phyloP scores from a whole-genome alignment of 495 filamentous ascomycete species.

The Lasiosphaeria ovina region DNA sequence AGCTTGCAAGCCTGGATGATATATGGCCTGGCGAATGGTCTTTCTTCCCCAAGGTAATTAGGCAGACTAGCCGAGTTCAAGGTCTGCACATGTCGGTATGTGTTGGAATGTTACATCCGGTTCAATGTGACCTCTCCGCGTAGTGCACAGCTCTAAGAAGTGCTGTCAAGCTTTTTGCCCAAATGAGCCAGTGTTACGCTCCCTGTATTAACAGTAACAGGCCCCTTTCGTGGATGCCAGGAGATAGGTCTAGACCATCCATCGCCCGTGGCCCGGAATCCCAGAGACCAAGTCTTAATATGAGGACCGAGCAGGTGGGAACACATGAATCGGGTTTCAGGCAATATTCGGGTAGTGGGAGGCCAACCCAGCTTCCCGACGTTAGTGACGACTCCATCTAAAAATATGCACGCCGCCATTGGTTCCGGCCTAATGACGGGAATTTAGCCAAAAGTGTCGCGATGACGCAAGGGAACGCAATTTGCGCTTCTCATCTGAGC shows the following conservation, averaged over 20 bases:
- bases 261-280: background rate
- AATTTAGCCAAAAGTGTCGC: conserved; percentile 16
- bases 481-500: background rate
- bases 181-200: conserved; percentile 2
- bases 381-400: conserved; percentile 2
- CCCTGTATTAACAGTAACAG: background rate
- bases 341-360: conserved; percentile 9
- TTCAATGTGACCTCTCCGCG: background rate
- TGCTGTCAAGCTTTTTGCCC: conserved; percentile 7
- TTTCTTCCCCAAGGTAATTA: too few species aligned
- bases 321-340: conserved; percentile 5
- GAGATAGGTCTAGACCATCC: background rate
- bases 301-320: conserved; percentile 15
- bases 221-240: background rate
- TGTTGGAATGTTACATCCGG: conserved; percentile 12
- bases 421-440: background rate
- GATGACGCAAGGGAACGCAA: conserved; percentile 5
- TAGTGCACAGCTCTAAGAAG: background rate
- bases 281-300: background rate
- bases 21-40: too few species aligned
- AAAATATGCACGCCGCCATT: conserved; percentile 8
- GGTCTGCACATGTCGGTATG: background rate
- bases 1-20: too few species aligned
- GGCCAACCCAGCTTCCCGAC: conserved; percentile 13
- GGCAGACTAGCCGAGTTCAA: too few species aligned